phyloP scores from a whole-genome alignment of 257 asterid species.

The Solanum habrochaites region DNA sequence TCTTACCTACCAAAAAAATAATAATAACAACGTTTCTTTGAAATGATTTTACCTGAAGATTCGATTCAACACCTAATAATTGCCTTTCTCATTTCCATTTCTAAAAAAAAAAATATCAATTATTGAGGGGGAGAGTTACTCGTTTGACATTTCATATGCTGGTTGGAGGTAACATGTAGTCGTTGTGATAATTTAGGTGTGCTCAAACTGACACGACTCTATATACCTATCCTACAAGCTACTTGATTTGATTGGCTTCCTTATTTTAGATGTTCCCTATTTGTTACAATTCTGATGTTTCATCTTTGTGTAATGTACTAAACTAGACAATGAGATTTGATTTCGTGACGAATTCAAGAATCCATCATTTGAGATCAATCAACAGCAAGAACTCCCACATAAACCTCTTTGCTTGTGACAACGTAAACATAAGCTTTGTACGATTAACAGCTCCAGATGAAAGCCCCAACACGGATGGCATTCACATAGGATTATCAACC shows the following conservation, averaged over 20 bases:
- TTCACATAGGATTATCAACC: slow-evolving; percentile 45
- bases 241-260: no score
- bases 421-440: slow-evolving; percentile 25
- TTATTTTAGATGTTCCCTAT: neutral
- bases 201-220: neutral
- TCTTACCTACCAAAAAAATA: neutral
- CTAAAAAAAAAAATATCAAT: neutral
- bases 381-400: slow-evolving; percentile 62
- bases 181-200: neutral
- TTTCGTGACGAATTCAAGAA: slow-evolving; percentile 34
- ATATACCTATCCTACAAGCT: no score
- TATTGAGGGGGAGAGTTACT: neutral
- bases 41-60: neutral
- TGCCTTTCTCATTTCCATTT: neutral
- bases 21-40: neutral
- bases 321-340: slow-evolving; percentile 54
- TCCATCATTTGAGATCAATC: slow-evolving; percentile 37
- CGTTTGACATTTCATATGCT: neutral
- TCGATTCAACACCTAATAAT: neutral
- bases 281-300: neutral
- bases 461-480: slow-evolving; percentile 75
- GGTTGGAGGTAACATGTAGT: neutral
- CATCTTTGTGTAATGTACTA: neutral
- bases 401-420: slow-evolving; percentile 44
- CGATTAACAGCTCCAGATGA: slow-evolving; percentile 34